Evolutionary conservation across 768 basidiomycete genomes (phyloP).

Genomic region (Termitomyces sp.): DNA sequence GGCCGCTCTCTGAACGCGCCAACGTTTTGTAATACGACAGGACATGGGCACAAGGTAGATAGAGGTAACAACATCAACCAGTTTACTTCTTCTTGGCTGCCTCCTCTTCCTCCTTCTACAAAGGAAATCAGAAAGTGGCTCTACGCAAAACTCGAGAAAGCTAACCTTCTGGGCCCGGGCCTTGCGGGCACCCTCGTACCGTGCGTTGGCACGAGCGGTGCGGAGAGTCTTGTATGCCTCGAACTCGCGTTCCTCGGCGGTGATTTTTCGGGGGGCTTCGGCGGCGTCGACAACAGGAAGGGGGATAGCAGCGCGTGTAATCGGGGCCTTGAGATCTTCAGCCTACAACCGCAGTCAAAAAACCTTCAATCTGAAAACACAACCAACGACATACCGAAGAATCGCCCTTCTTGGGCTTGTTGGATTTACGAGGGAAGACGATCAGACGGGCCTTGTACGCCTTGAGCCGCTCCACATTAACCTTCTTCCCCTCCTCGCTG

Average conservation of each 20-base stretch:
- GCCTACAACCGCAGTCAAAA: constrained; percentile 39
- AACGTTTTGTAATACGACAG: constrained; percentile 32
- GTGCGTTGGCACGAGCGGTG: constrained; percentile 69
- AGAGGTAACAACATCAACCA: constrained; percentile 21
- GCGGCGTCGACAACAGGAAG: constrained; percentile 63
- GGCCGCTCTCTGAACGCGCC: constrained; percentile 20
- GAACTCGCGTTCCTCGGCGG: constrained; percentile 83
- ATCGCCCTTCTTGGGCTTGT: constrained; percentile 68
- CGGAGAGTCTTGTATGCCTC: constrained; percentile 89
- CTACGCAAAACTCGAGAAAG: constrained; percentile 5
- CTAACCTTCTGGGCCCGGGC: constrained; percentile 79
- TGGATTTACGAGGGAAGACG: constrained; percentile 94
- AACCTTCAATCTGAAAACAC: no score
- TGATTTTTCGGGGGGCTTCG: constrained; percentile 92
- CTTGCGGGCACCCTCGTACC: constrained; percentile 87
- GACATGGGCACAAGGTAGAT: constrained; percentile 20
- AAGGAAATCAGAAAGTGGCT: constrained; percentile 10
- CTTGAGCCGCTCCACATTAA: constrained; percentile 92
- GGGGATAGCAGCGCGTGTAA: constrained; percentile 61
- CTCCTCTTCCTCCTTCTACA: constrained; percentile 87
- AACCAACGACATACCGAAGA: constrained; percentile 63
- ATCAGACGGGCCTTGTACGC: constrained; percentile 91
- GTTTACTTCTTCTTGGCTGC: constrained; percentile 86
- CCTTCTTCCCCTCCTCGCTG: constrained; percentile 92
- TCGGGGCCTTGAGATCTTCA: constrained; percentile 75